Conservation (phyloP, 371 early-diverging fungal species). For the Synchytrium microbalum region DNA sequence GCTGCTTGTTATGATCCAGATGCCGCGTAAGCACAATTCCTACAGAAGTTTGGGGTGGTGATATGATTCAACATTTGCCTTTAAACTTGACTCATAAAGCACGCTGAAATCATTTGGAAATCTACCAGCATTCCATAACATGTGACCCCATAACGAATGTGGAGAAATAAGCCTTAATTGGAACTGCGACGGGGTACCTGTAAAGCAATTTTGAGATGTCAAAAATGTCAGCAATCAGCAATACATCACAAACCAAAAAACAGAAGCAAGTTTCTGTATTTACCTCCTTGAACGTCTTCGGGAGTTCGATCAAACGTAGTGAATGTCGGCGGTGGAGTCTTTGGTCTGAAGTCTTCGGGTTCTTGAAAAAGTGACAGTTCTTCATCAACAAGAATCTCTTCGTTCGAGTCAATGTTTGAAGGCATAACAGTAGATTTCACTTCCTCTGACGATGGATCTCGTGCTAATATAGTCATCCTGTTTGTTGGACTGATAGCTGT, state of each 20-base stretch:
- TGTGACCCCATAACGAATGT: constrained; percentile 63
- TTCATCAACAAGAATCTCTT: not conserved
- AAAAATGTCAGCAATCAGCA: constrained; percentile 7
- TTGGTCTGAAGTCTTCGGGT: constrained; percentile 18
- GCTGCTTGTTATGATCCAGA: constrained; percentile 55
- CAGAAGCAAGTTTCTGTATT: not conserved
- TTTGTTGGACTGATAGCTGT: too few relatives aligned
- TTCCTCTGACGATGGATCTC: too few relatives aligned
- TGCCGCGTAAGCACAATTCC: constrained; percentile 69
- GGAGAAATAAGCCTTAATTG: constrained; percentile 7
- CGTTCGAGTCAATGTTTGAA: too few relatives aligned
- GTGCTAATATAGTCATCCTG: too few relatives aligned
- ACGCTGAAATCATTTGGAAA: too few relatives aligned
- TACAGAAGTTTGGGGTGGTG: too few relatives aligned
- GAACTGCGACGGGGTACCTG: constrained; percentile 10
- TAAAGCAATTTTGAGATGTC: not conserved
- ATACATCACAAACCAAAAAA: constrained; percentile 8
- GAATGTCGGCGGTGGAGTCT: constrained; percentile 14
- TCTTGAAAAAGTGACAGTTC: constrained; percentile 6
- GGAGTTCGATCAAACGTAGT: constrained; percentile 1
- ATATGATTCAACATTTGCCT: too few relatives aligned
- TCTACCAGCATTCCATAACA: constrained; percentile 89
- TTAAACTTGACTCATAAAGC: too few relatives aligned
- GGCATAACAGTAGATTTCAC: too few relatives aligned
- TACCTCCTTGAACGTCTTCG: not conserved